Evolutionary conservation across 1,139 yeast species (phyloP), one percentile per base, ranked within the genome.

Genomic region (Geotrichum aggregatum): DNA sequence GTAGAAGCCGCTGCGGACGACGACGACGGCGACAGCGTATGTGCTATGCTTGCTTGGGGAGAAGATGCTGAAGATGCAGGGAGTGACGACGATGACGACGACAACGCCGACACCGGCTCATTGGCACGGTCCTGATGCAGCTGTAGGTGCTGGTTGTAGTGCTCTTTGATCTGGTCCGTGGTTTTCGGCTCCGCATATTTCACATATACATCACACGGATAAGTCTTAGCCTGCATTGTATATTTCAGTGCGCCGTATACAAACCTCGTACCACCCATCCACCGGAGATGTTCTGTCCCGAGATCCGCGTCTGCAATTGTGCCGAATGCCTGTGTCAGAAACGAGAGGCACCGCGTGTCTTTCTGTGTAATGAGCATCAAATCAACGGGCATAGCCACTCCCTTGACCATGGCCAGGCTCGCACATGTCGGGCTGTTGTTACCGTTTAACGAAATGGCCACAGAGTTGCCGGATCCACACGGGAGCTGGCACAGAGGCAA

Each of bases 391-490:
- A 82, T 75, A 41, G 78, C 74, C 10, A 71, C 67, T 2, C 95
- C 84, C 66, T 92, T 92, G 50, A 92, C 72, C 66, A 88, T 75
- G 49, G 79, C 76, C 52, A 89, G 69, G 0, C 96, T 79, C 0
- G 96, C 94, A 45, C 73, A 63, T 0, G 82, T 75, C 1, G 95
- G 83, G 55, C 82, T 80, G 46, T 74, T 73, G 3, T 87, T 82
- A 30, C 94, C 92, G 60, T 84, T 84, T 51, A 95, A 80, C 33
- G 96, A 86, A 56, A 85, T 74, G 8, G 95, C 75, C 76, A 92
- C 77, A 1, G 97, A 97, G 68, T 92, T 92, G 2, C 98, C 98
- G 0, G 96, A 86, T 0, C 98, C 97, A 63, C 96, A 87, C 0
- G 98, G 98, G 19, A 92, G 72, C 68, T 92, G 97, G 21, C 95